Evolutionary conservation across 2,329 filamentous ascomycete genomes (phyloP).

Genomic region (Lecanicillium sp.): DNA sequence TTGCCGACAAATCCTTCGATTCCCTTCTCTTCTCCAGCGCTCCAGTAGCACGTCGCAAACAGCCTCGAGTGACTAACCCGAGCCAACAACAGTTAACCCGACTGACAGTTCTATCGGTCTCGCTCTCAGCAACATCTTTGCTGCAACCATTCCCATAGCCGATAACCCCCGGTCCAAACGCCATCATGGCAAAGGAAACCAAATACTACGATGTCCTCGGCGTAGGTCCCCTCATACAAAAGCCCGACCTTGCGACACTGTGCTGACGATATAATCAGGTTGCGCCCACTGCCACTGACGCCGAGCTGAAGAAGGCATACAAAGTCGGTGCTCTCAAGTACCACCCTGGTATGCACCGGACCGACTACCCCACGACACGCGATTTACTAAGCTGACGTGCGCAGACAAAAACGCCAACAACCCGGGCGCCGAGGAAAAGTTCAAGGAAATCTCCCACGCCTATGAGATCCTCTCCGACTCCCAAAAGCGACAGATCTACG

Average conservation of each 20-base stretch:
- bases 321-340: constrained; percentile 77
- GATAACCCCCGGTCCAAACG: constrained; percentile 2
- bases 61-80: background rate
- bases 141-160: background rate
- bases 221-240: constrained; percentile 43
- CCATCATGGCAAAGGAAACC: constrained; percentile 70
- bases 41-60: background rate
- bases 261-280: constrained; percentile 47
- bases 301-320: constrained; percentile 87
- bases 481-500: constrained; percentile 87
- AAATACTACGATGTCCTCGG: constrained; percentile 75
- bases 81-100: background rate
- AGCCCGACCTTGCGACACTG: too few species aligned
- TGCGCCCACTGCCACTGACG: constrained; percentile 69
- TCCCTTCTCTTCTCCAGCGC: background rate
- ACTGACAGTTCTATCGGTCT: background rate
- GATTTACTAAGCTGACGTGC: too few species aligned
- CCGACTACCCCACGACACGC: too few species aligned
- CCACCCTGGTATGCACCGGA: constrained; percentile 63
- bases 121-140: background rate
- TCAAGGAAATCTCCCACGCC: constrained; percentile 94
- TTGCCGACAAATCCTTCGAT: background rate
- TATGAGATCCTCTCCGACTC: constrained; percentile 92
- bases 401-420: constrained; percentile 95
- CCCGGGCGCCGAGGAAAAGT: constrained; percentile 90